A percentile compares a stretch with the other conserved stretches of the same genome.
These are phyloP conservation scores for Leccinum pachyderme DNA, from an alignment of 1,284 basidiomycete species.

Conservation along the genomic window DNA sequence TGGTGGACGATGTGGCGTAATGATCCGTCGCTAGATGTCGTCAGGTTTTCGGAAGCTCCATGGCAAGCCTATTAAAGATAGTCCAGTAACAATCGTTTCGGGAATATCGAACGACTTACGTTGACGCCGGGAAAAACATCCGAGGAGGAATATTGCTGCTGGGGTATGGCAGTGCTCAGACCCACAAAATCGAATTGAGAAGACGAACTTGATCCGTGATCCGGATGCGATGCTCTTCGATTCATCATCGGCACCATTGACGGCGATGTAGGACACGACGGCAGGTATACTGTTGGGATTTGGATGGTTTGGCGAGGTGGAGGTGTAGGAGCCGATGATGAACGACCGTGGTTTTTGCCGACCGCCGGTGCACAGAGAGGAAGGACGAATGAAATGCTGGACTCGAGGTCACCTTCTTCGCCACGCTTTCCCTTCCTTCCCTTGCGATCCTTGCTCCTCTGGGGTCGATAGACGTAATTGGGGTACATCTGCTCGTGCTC, in stretches of 20 bases:
- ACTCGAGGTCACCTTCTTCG: slow-evolving; percentile 48
- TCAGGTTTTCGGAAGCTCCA: slow-evolving; percentile 28
- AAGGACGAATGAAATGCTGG: slow-evolving; percentile 54
- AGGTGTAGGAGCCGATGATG: slow-evolving; percentile 53
- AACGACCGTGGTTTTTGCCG: slow-evolving; percentile 46
- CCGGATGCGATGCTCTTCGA: slow-evolving; percentile 50
- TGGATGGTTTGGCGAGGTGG: slow-evolving; percentile 60
- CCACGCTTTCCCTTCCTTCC: slow-evolving; percentile 43
- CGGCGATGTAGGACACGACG: slow-evolving; percentile 66
- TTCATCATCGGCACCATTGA: slow-evolving; percentile 56
- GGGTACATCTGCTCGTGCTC: slow-evolving; percentile 65
- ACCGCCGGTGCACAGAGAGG: slow-evolving; percentile 37
- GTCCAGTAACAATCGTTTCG: slow-evolving; percentile 4
- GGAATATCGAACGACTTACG: slow-evolving; percentile 19
- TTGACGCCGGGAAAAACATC: slow-evolving; percentile 24
- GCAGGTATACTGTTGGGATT: slow-evolving; percentile 60
- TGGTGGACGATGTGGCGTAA: slow-evolving; percentile 23
- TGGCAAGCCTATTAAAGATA: slow-evolving; percentile 16
- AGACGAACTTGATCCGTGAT: slow-evolving; percentile 39
- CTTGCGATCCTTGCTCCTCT: slow-evolving; percentile 59
- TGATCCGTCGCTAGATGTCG: slow-evolving; percentile 26
- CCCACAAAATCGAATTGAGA: slow-evolving; percentile 49
- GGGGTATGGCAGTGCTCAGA: slow-evolving; percentile 34
- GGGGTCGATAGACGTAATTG: slow-evolving; percentile 74
- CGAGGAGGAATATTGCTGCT: slow-evolving; percentile 25